phyloP scores from a whole-genome alignment of 441 rosid species.

The Omphalea diandra region DNA sequence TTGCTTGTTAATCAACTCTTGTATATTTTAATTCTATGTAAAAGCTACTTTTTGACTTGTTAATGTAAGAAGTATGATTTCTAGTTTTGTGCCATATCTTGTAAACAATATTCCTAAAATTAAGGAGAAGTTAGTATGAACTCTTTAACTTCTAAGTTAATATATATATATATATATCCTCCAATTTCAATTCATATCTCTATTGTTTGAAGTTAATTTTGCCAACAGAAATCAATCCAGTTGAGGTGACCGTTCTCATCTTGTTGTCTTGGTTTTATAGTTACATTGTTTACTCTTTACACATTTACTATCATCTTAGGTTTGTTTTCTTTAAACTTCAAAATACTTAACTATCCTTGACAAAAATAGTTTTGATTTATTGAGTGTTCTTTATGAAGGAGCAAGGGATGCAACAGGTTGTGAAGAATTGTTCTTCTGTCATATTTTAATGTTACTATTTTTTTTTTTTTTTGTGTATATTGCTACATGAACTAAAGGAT shows the following conservation, averaged over 20 bases:
- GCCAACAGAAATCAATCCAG: conserved; percentile 89
- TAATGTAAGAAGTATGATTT: too few species aligned
- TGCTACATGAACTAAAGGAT: conserved; percentile 44
- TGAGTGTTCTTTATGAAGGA: neutral
- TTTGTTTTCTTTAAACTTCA: neutral
- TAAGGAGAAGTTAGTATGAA: too few species aligned
- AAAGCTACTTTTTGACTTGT: too few species aligned
- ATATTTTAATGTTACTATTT: conserved; percentile 4
- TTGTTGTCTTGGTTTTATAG: neutral
- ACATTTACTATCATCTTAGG: neutral
- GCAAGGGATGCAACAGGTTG: neutral
- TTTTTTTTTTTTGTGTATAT: neutral
- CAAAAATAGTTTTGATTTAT: neutral
- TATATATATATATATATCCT: too few species aligned
- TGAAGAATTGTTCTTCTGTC: neutral
- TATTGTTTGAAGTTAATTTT: too few species aligned
- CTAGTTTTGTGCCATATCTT: too few species aligned
- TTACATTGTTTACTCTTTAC: neutral
- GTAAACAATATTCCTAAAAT: too few species aligned
- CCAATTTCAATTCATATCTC: too few species aligned
- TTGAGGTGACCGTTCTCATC: conserved; percentile 49
- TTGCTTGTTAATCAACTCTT: too few species aligned
- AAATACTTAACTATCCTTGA: neutral
- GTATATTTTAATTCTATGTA: too few species aligned
- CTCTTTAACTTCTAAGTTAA: too few species aligned